These are phyloP conservation scores for Coniochaeta sp. DNA, from an alignment of 2,329 filamentous ascomycete genomes.

Conservation along the genomic window DNA sequence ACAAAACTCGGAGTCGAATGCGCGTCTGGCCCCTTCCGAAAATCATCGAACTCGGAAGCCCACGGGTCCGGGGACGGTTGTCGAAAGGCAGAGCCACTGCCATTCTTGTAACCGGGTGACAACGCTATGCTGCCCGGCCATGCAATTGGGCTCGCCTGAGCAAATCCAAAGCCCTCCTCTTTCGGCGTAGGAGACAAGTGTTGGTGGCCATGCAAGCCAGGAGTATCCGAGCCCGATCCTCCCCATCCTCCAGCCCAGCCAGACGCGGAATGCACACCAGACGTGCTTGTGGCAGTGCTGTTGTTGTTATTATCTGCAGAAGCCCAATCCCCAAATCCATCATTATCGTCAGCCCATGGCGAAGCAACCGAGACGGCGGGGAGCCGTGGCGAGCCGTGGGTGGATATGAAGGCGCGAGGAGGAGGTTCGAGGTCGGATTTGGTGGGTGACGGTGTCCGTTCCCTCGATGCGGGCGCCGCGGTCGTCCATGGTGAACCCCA, in stretches of 20 bases:
- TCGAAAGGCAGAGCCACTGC: conserved; percentile 16
- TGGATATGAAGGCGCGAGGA: conserved; percentile 33
- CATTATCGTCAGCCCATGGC: conserved; percentile 34
- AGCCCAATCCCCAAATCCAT: conserved; percentile 31
- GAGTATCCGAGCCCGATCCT: conserved; percentile 4
- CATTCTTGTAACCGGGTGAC: conserved; percentile 24
- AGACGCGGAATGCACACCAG: conserved; percentile 10
- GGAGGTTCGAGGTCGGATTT: conserved; percentile 32
- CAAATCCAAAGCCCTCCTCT: conserved; percentile 21
- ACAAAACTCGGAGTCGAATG: conserved; percentile 13
- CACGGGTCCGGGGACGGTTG: conserved; percentile 35
- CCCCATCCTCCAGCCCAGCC: conserved; percentile 23
- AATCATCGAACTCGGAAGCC: conserved; percentile 22
- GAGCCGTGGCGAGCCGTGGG: conserved; percentile 19
- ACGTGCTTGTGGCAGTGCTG: conserved; percentile 14
- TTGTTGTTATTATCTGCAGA: conserved; percentile 21
- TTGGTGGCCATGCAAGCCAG: conserved; percentile 14
- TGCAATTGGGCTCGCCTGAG: conserved; percentile 27
- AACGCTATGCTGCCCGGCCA: conserved; percentile 31
- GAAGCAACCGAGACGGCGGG: conserved; percentile 23
- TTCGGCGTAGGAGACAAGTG: conserved; percentile 21
- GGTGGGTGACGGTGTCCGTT: conserved; percentile 20
- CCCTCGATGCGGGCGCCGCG: conserved; percentile 21
- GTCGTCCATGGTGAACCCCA: conserved; percentile 56
- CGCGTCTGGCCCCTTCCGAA: conserved; percentile 7